Evolutionary conservation across 768 basidiomycete genomes (phyloP).

Genomic region (Tylopilus rubrobrunneus): DNA sequence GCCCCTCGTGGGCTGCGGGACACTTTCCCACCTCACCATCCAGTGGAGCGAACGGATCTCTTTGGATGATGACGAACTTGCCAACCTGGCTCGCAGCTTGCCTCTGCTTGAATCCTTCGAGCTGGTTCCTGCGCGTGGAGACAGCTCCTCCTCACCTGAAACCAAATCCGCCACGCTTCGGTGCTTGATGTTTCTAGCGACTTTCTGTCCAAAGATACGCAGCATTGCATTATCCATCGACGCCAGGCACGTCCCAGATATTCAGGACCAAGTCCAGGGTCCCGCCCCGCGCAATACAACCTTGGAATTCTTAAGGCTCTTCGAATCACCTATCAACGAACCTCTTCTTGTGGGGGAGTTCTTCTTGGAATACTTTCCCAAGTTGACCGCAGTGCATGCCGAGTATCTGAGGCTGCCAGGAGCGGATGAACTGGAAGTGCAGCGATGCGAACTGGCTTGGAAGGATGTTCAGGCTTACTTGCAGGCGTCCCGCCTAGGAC

Average conservation of each 20-base stretch:
- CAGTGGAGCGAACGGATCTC: conserved; percentile 12
- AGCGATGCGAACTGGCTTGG: conserved; percentile 4
- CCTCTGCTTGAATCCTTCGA: conserved; percentile 3
- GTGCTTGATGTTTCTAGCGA: conserved; percentile 6
- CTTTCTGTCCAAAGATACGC: not conserved
- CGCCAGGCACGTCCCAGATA: conserved; percentile 9
- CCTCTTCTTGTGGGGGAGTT: conserved; percentile 10
- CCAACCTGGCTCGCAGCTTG: conserved; percentile 4
- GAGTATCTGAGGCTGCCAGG: not conserved
- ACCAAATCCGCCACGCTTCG: conserved; percentile 8
- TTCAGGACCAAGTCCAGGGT: not conserved
- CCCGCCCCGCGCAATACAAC: not conserved
- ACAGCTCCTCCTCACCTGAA: conserved; percentile 1
- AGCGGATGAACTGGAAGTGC: not conserved
- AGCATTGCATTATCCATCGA: conserved; percentile 8
- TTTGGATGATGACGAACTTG: conserved; percentile 7
- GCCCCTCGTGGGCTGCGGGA: conserved; percentile 1
- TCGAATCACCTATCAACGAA: conserved; percentile 12
- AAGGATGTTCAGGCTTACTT: not conserved
- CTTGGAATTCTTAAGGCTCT: not conserved
- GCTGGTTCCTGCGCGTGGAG: conserved; percentile 5
- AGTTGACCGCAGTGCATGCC: not conserved
- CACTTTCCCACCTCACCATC: conserved; percentile 5
- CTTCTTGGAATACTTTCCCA: conserved; percentile 4
- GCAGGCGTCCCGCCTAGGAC: not conserved